Evolutionary conservation across 805 yeast genomes (phyloP), one percentile per base, ranked within the genome.

Genomic region (Cyberlindnera subsufficiens): DNA sequence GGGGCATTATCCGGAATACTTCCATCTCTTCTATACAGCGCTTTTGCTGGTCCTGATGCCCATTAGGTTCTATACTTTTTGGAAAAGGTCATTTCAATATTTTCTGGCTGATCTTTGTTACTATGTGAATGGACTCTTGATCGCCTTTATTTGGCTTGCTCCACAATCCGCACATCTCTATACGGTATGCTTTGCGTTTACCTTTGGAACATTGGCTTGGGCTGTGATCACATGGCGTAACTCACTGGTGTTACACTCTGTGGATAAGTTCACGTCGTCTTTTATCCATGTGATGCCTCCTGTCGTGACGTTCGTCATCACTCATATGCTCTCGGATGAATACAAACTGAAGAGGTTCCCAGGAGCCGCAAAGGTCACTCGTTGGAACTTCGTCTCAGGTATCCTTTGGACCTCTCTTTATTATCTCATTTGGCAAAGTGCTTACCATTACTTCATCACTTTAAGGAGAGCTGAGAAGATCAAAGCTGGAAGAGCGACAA

Each of bases 171-270:
- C 72, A 32, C 75, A 80, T 52, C 68, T 91, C 19, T 91, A 84
- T 64, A 78, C 86, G 14, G 75, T 91, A 3, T 88, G 95, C 51
- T 90, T 86, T 63, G 84, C 96, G 9, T 78, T 91, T 46, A 75
- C 93, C 1, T 80, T 84, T 66, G 99, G 98, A 1, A 87, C 97
- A 0, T 65, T 91, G 43, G 77, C 96, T 6, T 90, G 87, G 75
- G 97, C 97, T 0, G 96, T 91, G 18, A 80, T 91, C 35, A 86
- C 96, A 0, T 91, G 98, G 99, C 73, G 96, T 53, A 91, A 91
- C 61, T 89, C 96, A 6, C 69, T 91, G 42, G 98, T 91, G 8
- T 69, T 91, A 38, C 99, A 91, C 59, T 82, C 91, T 11, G 75
- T 91, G 46, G 99, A 91, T 51, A 91, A 91, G 62, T 87, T 90